Percentiles rank a stretch among this genome's conserved stretches.
These are phyloP conservation scores for Plantago lanceolata DNA, from an alignment of 305 asterid species.

Conservation along the genomic window DNA sequence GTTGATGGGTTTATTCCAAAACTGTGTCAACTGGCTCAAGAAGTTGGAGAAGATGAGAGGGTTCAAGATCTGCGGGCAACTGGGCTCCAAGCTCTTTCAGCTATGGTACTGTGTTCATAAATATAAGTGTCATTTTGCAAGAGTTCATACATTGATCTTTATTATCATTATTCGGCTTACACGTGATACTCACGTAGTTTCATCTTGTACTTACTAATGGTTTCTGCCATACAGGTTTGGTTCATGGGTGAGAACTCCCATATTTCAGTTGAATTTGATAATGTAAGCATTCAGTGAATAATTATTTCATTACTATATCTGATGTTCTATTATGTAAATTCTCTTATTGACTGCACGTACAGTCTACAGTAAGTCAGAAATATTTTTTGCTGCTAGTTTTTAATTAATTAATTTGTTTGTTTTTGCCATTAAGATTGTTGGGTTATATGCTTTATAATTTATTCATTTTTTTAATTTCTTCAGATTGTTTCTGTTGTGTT, in stretches of 20 bases:
- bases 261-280: conserved; percentile 82
- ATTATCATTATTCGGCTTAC: not conserved
- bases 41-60: conserved; percentile 78
- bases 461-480: conserved; percentile 12
- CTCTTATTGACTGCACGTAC: not conserved
- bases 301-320: not conserved
- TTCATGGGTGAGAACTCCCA: conserved; percentile 97
- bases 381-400: not conserved
- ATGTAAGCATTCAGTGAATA: conserved; percentile 45
- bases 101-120: conserved; percentile 57
- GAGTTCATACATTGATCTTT: not conserved
- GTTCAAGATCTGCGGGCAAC: conserved; percentile 56
- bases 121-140: conserved; percentile 2
- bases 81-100: conserved; percentile 83
- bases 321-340: not conserved
- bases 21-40: conserved; percentile 89
- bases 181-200: not conserved
- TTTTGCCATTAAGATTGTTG: not conserved
- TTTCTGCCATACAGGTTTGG: conserved; percentile 63
- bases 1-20: conserved; percentile 89
- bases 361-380: not conserved
- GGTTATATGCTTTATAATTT: not conserved
- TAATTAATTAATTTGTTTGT: not conserved
- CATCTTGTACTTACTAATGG: conserved; percentile 7
- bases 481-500: conserved; percentile 93